Evolutionary conservation across 164 flowering plant genomes (phyloP), one percentile per base, ranked within the genome.

Genomic region (Chimonanthus praecox): DNA sequence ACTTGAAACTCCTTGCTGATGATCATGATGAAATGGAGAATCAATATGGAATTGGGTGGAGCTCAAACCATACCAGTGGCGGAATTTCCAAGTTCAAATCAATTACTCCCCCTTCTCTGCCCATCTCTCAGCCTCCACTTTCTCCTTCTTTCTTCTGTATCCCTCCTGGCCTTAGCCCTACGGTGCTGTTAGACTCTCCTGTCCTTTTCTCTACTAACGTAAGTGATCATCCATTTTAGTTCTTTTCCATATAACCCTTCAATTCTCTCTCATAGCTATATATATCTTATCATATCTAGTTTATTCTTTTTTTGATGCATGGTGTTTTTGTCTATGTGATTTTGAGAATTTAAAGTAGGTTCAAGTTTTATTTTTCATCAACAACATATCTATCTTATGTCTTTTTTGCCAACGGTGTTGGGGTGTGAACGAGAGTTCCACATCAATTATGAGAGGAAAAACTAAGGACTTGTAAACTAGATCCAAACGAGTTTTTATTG

Each of bases 171-270:
- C 86, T 90, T 3, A 87, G 88, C 82, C 90, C 88, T 15, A 69
- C 89, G 62, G 82, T 83, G 45, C 80, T 90, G 75, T 68, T 90
- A 61, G 90, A 87, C 77, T 89, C 94, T 0, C 92, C 92, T 73
- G 81, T 85, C 4, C 81, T 88, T n/a, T 83, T 85, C 70, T 69
- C 84, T 16, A 58, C 89, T 61, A 85, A 81, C 78, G 94, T 90
- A 78, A 88, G 88, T 77, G 7, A 47, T 15, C 33, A 49, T 45
- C n/a, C 4, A 9, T 58, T 61, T 62, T 44, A 47, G 15, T 54
- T 63, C 45, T 49, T 45, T 66, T 18, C 18, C 64, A 67, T 74
- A 44, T 16, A 61, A 33, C 33, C 33, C 33, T 33, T 33, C 33
- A 33, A 33, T 33, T 33, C 1, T 33, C 33, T 33, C 16, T 10